Percentiles rank a stretch among this genome's conserved stretches.
phyloP scores from a whole-genome alignment of 2,329 filamentous ascomycete genomes.

The Aspergillus ibericus region DNA sequence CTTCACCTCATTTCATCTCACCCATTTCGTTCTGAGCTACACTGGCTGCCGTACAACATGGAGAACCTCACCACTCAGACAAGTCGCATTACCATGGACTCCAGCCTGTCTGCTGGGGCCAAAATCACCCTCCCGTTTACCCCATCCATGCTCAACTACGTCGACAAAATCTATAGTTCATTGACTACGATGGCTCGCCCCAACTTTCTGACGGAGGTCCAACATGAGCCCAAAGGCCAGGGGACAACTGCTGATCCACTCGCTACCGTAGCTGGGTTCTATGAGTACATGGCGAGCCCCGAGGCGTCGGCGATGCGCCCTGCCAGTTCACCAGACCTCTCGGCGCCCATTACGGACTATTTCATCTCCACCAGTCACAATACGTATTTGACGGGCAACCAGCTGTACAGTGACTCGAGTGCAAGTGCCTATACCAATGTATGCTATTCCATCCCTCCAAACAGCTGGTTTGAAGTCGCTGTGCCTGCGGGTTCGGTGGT shows the following conservation, averaged over 20 bases:
- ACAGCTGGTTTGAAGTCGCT: no score
- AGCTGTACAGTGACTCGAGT: conserved; percentile 74
- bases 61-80: conserved; percentile 16
- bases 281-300: conserved; percentile 50
- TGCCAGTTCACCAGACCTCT: conserved; percentile 55
- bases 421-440: conserved; percentile 76
- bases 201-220: conserved; percentile 27
- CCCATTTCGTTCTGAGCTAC: neutral
- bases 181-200: conserved; percentile 21
- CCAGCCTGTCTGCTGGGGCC: neutral
- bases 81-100: conserved; percentile 15
- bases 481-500: no score
- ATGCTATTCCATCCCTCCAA: conserved; percentile 32
- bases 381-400: conserved; percentile 85
- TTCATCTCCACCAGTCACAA: conserved; percentile 96
- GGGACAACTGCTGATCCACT: conserved; percentile 17
- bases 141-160: conserved; percentile 31
- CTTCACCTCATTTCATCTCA: neutral
- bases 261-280: conserved; percentile 45
- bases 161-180: conserved; percentile 38
- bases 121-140: conserved; percentile 25
- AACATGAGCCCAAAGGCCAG: conserved; percentile 16
- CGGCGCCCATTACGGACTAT: conserved; percentile 77
- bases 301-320: conserved; percentile 45
- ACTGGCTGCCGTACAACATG: neutral